Base-by-base conservation (phyloP, 2,329 filamentous ascomycete species). In the Coniochaeta pulveracea region DNA sequence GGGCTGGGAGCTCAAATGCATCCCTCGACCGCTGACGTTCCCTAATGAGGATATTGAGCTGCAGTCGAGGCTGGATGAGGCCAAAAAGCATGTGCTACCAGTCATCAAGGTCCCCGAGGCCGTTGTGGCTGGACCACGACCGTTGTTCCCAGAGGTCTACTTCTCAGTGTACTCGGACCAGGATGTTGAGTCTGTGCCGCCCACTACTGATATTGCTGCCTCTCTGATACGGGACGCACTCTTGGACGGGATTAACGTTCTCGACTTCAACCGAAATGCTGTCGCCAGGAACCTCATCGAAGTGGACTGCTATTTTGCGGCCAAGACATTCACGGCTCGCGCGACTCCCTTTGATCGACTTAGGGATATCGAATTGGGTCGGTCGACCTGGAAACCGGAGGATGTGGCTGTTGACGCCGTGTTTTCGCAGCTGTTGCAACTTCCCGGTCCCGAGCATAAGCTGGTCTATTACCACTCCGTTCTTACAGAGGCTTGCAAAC, bases 391-490 rank as follows among this genome's bases (percentile, higher is more conserved):
- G 89, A 98, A 98, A 57, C 86, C 91, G 0, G 91, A 98, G 60
- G 91, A 98, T 57, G 82, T 96, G 37, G 84, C 83, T 3, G 85
- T 98, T n/a, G 91, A 98, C 55, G 86, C 89, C 5, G 85, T 96
- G 37, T 98, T 98, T 56, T 93, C 88, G 2, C 89, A 96, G 56
- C 68, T 98, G 26, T 84, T 94, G 51, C 82, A 85, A 54, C 70
- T 98, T 23, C 91, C 91, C 4, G 69, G 66, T 4, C 76, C 91
- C 0, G 85, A 94, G 57, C 86, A 94, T 60, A 95, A 95, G 58
- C 68, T 94, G 2, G 85, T 98, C 8, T 98, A 94, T 58, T 98
- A 95, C 55, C 91, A 98, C 57, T 82, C 88, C 0, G 77, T 96
- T 3, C 75, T 98, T 32, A 96, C 89, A 0, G 89, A 98, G 56